Conservation (phyloP, 2,329 filamentous ascomycete species). For the Tolypocladium endophyticum region DNA sequence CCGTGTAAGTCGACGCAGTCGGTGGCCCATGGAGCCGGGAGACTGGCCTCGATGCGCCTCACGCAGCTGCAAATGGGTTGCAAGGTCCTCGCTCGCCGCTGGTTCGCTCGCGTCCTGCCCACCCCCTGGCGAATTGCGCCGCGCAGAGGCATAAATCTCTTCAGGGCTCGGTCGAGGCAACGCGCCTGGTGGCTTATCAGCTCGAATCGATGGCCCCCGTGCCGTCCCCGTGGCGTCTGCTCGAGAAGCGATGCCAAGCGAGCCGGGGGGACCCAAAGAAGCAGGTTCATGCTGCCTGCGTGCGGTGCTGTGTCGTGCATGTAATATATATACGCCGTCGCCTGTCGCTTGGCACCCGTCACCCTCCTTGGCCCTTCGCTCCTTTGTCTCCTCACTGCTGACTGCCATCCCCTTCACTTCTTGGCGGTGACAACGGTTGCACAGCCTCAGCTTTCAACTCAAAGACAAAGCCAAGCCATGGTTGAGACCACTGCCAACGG, state of each 20-base stretch:
- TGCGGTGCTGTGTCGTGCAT: neutral
- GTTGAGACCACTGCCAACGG: conserved; percentile 1
- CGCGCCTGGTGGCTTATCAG: neutral
- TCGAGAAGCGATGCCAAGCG: neutral
- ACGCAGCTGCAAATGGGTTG: neutral
- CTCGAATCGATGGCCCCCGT: neutral
- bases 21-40: neutral
- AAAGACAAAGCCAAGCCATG: conserved; percentile 1
- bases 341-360: neutral
- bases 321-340: neutral
- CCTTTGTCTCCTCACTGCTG: neutral
- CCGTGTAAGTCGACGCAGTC: neutral
- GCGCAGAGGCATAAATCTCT: neutral
- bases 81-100: neutral
- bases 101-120: neutral
- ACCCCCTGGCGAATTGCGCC: neutral
- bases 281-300: neutral
- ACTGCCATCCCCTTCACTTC: neutral
- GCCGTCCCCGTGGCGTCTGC: neutral
- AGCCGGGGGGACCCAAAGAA: neutral
- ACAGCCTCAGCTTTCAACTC: neutral
- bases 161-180: neutral
- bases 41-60: neutral
- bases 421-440: neutral
- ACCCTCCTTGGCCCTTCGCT: neutral